Evolutionary conservation across 768 basidiomycete species (phyloP), one percentile per base, ranked within the genome.

Genomic region (Pisolithus microcarpus): DNA sequence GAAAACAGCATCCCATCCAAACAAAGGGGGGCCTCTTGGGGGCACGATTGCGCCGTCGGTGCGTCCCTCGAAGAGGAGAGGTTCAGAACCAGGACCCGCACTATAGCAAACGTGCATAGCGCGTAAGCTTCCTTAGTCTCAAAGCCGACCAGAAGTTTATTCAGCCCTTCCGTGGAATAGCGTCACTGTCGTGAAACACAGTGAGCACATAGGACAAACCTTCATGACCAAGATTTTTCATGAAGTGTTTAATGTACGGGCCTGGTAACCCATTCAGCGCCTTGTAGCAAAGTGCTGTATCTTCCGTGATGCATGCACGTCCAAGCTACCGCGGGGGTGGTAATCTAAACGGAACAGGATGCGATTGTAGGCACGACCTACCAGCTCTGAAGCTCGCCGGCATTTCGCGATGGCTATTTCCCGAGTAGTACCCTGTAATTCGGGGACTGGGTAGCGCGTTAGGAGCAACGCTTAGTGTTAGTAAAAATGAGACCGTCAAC

Each of bases 91-190:
- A 23, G 93, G 91, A 0, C 92, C 91, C 0, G 84, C 73, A 36
- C 86, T 87, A 65, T 96, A 98, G 94, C 95, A 59, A 98, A 98
- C 2, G 96, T 98, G 69, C 95, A 98, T 7, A 97, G 73, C 0
- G 95, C 94, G 60, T 85, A 87, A 0, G 96, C 96, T 11, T 76
- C 80, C 51, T 79, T 87, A 1, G 81, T 86, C 0, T 76, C 70
- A 62, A 97, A 97, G 19, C 80, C 81, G 8, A 70, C 77, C 15
- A 98, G 79, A 62, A 99, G 71, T 44, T 75, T 84, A 65, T 96
- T 94, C 19, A 99, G 74, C 31, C 85, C 85, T 85, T 53, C 24
- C 24, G 46, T 38, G 43, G n/a, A n/a, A 48, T 16, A 45, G 15
- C 23, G 18, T 19, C 34, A 52, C 16, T 16, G 5, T 52, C 21